Conservation (phyloP, 2,329 filamentous ascomycete genomes). For the Calonectria pauciramosa region DNA sequence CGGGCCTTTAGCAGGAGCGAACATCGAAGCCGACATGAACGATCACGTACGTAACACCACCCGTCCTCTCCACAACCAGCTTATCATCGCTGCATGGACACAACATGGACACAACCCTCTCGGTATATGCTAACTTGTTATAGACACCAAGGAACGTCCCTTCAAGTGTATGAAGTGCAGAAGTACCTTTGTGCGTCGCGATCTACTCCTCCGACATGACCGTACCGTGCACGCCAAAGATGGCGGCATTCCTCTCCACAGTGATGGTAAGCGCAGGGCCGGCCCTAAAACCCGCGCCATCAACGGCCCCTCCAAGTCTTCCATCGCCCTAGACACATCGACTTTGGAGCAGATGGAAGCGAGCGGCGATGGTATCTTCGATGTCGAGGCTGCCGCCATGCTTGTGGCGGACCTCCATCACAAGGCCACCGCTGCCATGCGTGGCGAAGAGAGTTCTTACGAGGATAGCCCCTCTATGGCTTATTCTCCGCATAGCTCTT, state of each 20-base stretch:
- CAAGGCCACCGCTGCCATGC: constrained; percentile 84
- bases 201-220: constrained; percentile 96
- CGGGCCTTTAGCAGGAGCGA: constrained; percentile 97
- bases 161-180: constrained; percentile 99
- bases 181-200: constrained; percentile 97
- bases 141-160: constrained; percentile 98
- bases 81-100: constrained; percentile 23
- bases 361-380: constrained; percentile 90
- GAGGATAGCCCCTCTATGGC: constrained; percentile 73
- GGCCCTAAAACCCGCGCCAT: constrained; percentile 76
- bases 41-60: constrained; percentile 85
- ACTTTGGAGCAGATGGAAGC: constrained; percentile 94
- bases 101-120: constrained; percentile 22
- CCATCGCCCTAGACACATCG: constrained; percentile 84
- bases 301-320: constrained; percentile 78
- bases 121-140: constrained; percentile 43
- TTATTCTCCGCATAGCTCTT: constrained; percentile 79
- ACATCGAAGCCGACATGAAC: constrained; percentile 95
- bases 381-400: constrained; percentile 98
- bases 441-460: constrained; percentile 68
- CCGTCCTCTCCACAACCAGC: constrained; percentile 24
- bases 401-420: constrained; percentile 98
- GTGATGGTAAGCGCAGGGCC: constrained; percentile 90
- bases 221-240: constrained; percentile 99
- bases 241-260: constrained; percentile 92